Evolutionary conservation across 2,329 filamentous ascomycete genomes (phyloP).

Genomic region (Fusarium humuli): DNA sequence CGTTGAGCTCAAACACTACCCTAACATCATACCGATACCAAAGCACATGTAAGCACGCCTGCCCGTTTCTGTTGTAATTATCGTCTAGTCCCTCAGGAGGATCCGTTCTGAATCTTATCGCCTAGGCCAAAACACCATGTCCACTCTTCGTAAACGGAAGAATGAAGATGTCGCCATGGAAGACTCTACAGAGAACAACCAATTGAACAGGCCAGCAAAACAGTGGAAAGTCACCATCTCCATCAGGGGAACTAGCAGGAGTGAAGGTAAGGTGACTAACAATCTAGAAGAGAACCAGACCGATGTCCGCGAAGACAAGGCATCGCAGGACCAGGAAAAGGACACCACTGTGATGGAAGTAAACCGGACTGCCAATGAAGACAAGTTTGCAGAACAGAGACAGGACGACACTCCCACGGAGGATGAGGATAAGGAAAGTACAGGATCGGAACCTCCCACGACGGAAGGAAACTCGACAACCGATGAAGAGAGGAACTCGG

Average conservation of each 20-base stretch:
- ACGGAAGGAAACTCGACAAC: background rate
- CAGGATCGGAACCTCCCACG: background rate
- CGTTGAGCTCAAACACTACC: too few relatives aligned
- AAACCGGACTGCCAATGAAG: too few relatives aligned
- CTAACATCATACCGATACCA: background rate
- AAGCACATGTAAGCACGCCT: background rate
- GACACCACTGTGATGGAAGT: too few relatives aligned
- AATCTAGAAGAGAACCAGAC: background rate
- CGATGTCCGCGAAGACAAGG: rapidly evolving
- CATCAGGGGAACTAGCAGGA: background rate
- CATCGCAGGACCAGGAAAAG: too few relatives aligned
- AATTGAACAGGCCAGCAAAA: background rate
- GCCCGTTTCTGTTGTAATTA: background rate
- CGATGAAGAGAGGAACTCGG: background rate
- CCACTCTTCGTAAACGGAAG: background rate
- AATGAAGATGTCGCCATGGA: background rate
- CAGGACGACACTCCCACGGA: background rate
- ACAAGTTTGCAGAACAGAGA: background rate
- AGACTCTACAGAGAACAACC: background rate
- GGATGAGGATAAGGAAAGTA: background rate
- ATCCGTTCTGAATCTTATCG: rapidly evolving
- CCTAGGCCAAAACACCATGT: background rate
- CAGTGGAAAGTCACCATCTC: background rate
- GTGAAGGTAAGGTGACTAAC: background rate
- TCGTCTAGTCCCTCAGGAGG: background rate